phyloP scores from a whole-genome alignment of 805 yeast genomes.

The Nakazawaea holstii region DNA sequence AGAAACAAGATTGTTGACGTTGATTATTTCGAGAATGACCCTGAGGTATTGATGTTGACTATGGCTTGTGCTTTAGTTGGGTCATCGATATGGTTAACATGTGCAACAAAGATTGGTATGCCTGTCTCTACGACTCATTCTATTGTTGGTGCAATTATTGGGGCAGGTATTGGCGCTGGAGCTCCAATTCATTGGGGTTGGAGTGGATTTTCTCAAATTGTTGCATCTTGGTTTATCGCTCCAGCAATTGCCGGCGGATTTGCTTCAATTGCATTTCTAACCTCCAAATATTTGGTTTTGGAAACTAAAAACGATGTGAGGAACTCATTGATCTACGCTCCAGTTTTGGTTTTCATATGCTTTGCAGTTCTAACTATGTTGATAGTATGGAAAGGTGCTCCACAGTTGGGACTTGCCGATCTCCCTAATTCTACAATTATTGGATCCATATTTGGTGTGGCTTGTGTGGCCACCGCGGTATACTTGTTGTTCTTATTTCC shows the following conservation, averaged over 20 bases:
- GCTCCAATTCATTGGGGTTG: slow-evolving; percentile 68
- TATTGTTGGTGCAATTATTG: slow-evolving; percentile 71
- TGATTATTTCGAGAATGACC: slow-evolving; percentile 41
- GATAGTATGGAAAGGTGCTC: slow-evolving; percentile 79
- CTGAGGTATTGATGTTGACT: slow-evolving; percentile 68
- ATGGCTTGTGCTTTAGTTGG: slow-evolving; percentile 77
- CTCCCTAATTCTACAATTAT: slow-evolving; percentile 47
- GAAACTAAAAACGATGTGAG: slow-evolving; percentile 51
- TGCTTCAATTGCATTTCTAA: slow-evolving; percentile 51
- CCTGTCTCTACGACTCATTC: slow-evolving; percentile 84
- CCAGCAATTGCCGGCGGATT: slow-evolving; percentile 64
- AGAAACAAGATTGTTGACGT: slow-evolving; percentile 58
- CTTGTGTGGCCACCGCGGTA: slow-evolving; percentile 46
- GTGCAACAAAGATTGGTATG: slow-evolving; percentile 64
- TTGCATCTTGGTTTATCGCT: slow-evolving; percentile 79
- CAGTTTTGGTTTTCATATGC: slow-evolving; percentile 54
- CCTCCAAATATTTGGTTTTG: slow-evolving; percentile 55
- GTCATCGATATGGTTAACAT: slow-evolving; percentile 61
- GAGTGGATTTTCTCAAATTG: slow-evolving; percentile 65
- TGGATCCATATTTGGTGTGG: slow-evolving; percentile 63
- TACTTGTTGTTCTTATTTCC: slow-evolving; percentile 56
- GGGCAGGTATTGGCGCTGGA: slow-evolving; percentile 74
- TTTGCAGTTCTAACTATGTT: slow-evolving; percentile 66
- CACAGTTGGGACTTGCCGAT: slow-evolving; percentile 51
- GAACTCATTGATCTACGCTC: slow-evolving; percentile 54